phyloP scores from a whole-genome alignment of 2,329 filamentous ascomycete genomes.

The Coleophoma cylindrospora region DNA sequence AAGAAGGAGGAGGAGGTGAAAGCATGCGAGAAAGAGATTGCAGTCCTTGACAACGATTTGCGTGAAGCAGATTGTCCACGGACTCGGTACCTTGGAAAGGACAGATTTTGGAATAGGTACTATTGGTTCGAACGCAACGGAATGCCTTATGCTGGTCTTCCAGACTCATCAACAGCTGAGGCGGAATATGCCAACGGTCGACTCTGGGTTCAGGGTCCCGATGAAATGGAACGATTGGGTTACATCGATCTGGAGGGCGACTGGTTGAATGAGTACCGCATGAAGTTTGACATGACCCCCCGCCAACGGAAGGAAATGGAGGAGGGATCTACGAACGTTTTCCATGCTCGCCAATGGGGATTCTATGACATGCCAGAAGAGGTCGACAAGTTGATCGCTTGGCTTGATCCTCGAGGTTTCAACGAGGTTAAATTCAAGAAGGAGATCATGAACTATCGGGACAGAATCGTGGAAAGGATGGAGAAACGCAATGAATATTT shows the following conservation, averaged over 20 bases:
- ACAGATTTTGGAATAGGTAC: slow-evolving; percentile 97
- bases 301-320: slow-evolving; percentile 80
- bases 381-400: slow-evolving; percentile 74
- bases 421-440: slow-evolving; percentile 87
- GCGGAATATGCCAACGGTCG: slow-evolving; percentile 91
- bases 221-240: slow-evolving; percentile 78
- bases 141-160: slow-evolving; percentile 90
- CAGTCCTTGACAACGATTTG: slow-evolving; percentile 81
- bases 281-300: slow-evolving; percentile 75
- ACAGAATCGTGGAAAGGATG: slow-evolving; percentile 77
- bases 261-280: slow-evolving; percentile 69
- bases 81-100: slow-evolving; percentile 83
- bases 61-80: slow-evolving; percentile 91
- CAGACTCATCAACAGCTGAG: slow-evolving; percentile 78
- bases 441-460: slow-evolving; percentile 72
- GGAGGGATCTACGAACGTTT: slow-evolving; percentile 77
- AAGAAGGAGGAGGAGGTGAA: slow-evolving; percentile 78
- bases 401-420: slow-evolving; percentile 82
- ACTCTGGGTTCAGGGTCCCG: slow-evolving; percentile 93
- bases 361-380: slow-evolving; percentile 80
- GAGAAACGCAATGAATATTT: slow-evolving; percentile 72
- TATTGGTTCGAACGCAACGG: slow-evolving; percentile 99
- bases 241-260: slow-evolving; percentile 76
- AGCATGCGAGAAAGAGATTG: slow-evolving; percentile 80
- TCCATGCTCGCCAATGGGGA: slow-evolving; percentile 78